phyloP scores from a whole-genome alignment of 148 eudicot genomes.

The Hydrangea macrophylla region DNA sequence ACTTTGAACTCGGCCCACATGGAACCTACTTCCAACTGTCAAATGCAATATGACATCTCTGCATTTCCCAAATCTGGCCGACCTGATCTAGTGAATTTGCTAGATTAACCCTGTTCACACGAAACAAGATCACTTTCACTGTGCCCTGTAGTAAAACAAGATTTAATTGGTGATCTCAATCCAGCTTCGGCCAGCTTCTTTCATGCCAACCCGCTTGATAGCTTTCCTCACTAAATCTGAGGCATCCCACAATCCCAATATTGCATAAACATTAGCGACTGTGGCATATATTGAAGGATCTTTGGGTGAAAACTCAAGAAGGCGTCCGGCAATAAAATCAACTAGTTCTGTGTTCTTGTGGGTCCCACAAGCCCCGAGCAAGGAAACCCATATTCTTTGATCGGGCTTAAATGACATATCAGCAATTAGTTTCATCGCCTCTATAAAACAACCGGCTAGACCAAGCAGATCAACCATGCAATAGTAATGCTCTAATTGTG shows the following conservation, averaged over 20 bases:
- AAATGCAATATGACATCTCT: neutral
- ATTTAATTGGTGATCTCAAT: neutral
- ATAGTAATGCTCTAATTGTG: slow-evolving; percentile 2
- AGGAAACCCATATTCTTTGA: neutral
- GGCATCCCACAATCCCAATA: neutral
- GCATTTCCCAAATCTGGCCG: neutral
- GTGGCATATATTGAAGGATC: neutral
- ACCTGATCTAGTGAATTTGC: neutral
- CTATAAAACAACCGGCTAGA: neutral
- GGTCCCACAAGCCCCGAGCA: neutral
- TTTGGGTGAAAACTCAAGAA: neutral
- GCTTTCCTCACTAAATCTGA: neutral
- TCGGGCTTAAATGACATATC: neutral
- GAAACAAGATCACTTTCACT: neutral
- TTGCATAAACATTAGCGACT: neutral
- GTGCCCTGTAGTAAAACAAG: neutral
- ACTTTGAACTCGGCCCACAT: neutral
- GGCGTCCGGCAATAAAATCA: neutral
- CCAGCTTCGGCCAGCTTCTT: neutral
- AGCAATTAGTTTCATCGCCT: neutral
- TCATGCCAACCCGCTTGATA: neutral
- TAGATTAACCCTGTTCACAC: neutral
- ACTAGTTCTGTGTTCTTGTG: neutral
- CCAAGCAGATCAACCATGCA: slow-evolving; percentile 1
- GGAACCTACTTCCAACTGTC: neutral